These are phyloP conservation scores for Meyerozyma sp. DNA, from an alignment of 1,139 yeast genomes.

Conservation along the genomic window DNA sequence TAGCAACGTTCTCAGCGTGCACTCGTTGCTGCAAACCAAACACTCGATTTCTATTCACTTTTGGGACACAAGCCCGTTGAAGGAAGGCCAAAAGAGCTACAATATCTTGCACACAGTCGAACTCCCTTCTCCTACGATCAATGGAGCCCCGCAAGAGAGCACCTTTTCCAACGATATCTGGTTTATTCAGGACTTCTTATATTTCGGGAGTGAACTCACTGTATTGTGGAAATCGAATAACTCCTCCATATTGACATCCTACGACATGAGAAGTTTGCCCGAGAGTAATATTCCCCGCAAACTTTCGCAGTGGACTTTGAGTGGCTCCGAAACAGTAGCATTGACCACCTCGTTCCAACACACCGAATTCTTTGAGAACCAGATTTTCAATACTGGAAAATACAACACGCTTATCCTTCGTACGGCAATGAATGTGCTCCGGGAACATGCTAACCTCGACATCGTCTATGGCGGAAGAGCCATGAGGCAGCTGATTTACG, in stretches of 20 bases:
- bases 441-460: constrained; percentile 4
- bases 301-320: background rate
- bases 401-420: constrained; percentile 40
- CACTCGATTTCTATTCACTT: background rate
- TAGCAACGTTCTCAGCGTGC: constrained; percentile 1
- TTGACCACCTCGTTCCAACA: background rate
- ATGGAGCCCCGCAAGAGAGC: background rate
- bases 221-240: constrained; percentile 64
- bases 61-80: background rate
- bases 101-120: background rate
- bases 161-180: constrained; percentile 24
- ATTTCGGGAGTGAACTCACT: constrained; percentile 7
- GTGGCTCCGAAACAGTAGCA: background rate
- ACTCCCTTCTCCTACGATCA: background rate
- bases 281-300: background rate
- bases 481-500: constrained; percentile 6
- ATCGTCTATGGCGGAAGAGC: background rate
- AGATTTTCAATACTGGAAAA: constrained; percentile 43
- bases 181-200: constrained; percentile 38
- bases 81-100: background rate
- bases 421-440: constrained; percentile 33
- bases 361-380: constrained; percentile 33
- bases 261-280: background rate
- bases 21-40: background rate
- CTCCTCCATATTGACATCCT: constrained; percentile 30